phyloP scores from a whole-genome alignment of 2,329 filamentous ascomycete species.

The Epicoccum nigrum region DNA sequence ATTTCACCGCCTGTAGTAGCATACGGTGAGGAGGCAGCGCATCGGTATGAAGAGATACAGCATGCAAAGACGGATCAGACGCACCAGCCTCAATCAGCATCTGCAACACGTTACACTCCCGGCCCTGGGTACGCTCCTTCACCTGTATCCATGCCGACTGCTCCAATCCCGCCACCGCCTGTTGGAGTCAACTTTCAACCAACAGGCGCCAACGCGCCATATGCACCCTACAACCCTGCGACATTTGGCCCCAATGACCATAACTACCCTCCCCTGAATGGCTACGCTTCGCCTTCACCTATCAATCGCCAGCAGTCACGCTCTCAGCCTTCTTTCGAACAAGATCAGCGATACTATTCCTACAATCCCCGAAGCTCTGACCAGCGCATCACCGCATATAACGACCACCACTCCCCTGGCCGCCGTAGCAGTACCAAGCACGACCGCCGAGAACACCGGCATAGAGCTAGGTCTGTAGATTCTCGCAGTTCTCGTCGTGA shows the following conservation, averaged over 20 bases:
- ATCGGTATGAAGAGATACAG: constrained; percentile 13
- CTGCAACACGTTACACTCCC: constrained; percentile 41
- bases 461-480: constrained; percentile 48
- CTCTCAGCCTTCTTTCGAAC: constrained; percentile 40
- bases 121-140: constrained; percentile 41
- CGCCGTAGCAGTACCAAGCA: constrained; percentile 40
- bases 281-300: constrained; percentile 41
- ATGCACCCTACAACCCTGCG: constrained; percentile 41
- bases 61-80: constrained; percentile 10
- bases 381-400: constrained; percentile 29
- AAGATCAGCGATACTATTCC: constrained; percentile 23
- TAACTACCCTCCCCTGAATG: constrained; percentile 27
- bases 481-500: constrained; percentile 42
- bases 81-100: constrained; percentile 24
- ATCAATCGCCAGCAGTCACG: constrained; percentile 44
- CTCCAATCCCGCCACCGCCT: constrained; percentile 32
- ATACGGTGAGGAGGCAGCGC: constrained; percentile 14
- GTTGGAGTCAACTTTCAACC: constrained; percentile 25
- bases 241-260: constrained; percentile 32
- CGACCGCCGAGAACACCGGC: constrained; percentile 30
- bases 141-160: constrained; percentile 24
- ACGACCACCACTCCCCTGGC: constrained; percentile 29
- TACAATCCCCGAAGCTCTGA: constrained; percentile 25
- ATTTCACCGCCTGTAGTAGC: constrained; percentile 15
- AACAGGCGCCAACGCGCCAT: constrained; percentile 11